Evolutionary conservation across 495 filamentous ascomycete genomes (phyloP).

Genomic region (Gamarada debralockiae): DNA sequence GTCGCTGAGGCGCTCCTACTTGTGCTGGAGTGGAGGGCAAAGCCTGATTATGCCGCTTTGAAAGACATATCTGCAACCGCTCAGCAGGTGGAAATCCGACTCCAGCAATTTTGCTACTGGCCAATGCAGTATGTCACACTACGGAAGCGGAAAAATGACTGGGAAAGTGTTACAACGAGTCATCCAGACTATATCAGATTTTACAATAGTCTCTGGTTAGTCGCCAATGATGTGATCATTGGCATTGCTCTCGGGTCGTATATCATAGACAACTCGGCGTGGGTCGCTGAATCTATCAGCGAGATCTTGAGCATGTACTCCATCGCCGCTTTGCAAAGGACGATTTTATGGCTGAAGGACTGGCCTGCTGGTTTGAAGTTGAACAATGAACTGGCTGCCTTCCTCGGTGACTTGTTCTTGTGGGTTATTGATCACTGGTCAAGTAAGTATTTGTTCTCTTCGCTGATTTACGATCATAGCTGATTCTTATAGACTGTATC

Average conservation of each 20-base stretch:
- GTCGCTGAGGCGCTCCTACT: slow-evolving; percentile 76
- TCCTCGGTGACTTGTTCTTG: slow-evolving; percentile 89
- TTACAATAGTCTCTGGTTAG: slow-evolving; percentile 98
- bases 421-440: slow-evolving; percentile 99
- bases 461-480: too few relatives aligned
- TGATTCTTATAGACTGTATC: slow-evolving; percentile 57
- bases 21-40: slow-evolving; percentile 82
- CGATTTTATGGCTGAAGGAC: slow-evolving; percentile 93
- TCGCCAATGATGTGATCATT: slow-evolving; percentile 98
- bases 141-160: slow-evolving; percentile 81
- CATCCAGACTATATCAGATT: slow-evolving; percentile 99
- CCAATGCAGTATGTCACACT: slow-evolving; percentile 90
- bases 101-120: slow-evolving; percentile 99
- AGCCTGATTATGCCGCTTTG: slow-evolving; percentile 75
- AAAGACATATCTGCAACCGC: slow-evolving; percentile 97
- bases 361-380: slow-evolving; percentile 98
- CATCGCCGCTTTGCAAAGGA: slow-evolving; percentile 81
- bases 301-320: slow-evolving; percentile 75
- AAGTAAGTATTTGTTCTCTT: slow-evolving; percentile 45
- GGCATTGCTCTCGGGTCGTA: slow-evolving; percentile 94
- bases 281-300: slow-evolving; percentile 81
- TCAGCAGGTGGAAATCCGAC: slow-evolving; percentile 96
- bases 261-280: slow-evolving; percentile 89
- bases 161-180: slow-evolving; percentile 92
- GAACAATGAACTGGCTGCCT: slow-evolving; percentile 89